phyloP scores from a whole-genome alignment of 352 stramenopile genomes.

The Phytophthora pluvialis region DNA sequence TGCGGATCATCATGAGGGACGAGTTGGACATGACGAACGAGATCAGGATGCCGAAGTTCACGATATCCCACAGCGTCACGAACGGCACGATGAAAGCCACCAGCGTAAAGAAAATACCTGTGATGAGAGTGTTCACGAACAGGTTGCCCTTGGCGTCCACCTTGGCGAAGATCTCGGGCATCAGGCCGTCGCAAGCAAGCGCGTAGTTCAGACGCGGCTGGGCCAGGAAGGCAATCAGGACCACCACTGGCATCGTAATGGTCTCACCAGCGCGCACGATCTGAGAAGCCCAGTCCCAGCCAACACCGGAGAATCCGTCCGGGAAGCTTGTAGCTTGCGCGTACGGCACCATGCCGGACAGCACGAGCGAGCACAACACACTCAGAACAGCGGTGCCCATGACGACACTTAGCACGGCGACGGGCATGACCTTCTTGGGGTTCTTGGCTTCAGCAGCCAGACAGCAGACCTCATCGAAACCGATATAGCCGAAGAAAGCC shows the following conservation, averaged over 20 bases:
- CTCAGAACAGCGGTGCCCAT: conserved; percentile 66
- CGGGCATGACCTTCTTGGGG: conserved; percentile 76
- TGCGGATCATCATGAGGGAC: conserved; percentile 59
- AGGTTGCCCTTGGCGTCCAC: conserved; percentile 67
- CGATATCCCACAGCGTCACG: conserved; percentile 66
- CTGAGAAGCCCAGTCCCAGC: conserved; percentile 33
- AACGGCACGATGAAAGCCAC: conserved; percentile 66
- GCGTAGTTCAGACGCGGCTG: conserved; percentile 91
- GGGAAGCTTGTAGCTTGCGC: conserved; percentile 39
- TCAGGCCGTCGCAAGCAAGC: conserved; percentile 88
- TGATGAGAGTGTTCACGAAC: conserved; percentile 60
- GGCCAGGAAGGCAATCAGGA: conserved; percentile 89
- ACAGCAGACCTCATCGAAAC: conserved; percentile 95
- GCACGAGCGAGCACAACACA: conserved; percentile 67
- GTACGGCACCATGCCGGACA: conserved; percentile 77
- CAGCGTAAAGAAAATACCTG: conserved; percentile 51
- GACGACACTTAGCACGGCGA: conserved; percentile 84
- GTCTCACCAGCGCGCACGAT: conserved; percentile 43
- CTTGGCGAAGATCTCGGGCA: conserved; percentile 86
- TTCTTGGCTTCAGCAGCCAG: conserved; percentile 82
- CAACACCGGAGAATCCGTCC: conserved; percentile 31
- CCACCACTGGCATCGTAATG: conserved; percentile 89
- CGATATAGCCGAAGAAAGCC: conserved; percentile 94
- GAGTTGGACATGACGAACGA: conserved; percentile 78
- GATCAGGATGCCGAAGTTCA: conserved; percentile 70